A percentile compares a stretch with the other conserved stretches of the same genome.
phyloP scores from a whole-genome alignment of 805 yeast species.

The Candida schatavii region DNA sequence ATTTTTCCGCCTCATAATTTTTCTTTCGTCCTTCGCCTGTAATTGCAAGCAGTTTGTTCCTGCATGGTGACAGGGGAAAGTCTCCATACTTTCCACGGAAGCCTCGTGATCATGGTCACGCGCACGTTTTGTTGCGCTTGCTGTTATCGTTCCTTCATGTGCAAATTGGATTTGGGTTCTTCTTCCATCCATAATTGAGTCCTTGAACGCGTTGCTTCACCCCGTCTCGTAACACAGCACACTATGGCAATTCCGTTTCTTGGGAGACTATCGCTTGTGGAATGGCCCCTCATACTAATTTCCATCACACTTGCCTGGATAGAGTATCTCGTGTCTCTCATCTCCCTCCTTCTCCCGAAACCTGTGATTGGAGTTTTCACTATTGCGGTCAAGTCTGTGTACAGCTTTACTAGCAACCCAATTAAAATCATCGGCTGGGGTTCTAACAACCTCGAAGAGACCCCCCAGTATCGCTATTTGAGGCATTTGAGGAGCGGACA shows the following conservation, averaged over 20 bases:
- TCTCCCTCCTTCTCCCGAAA: conserved; percentile 46
- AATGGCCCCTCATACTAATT: conserved; percentile 46
- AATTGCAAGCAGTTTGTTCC: too few relatives aligned
- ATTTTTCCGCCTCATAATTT: too few relatives aligned
- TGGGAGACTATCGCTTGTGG: conserved; percentile 45
- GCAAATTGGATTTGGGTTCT: neutral
- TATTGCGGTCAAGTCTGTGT: conserved; percentile 22
- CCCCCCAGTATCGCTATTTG: conserved; percentile 22
- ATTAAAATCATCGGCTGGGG: conserved; percentile 16
- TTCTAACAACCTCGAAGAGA: conserved; percentile 5
- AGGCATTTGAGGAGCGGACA: neutral
- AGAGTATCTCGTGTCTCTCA: conserved; percentile 44
- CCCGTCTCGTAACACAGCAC: too few relatives aligned
- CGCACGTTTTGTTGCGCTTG: neutral
- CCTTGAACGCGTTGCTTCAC: neutral
- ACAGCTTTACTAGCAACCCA: conserved; percentile 26
- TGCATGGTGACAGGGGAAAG: too few relatives aligned
- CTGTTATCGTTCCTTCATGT: neutral
- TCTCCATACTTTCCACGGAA: too few relatives aligned
- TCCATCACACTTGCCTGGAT: conserved; percentile 48
- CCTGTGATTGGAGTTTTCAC: conserved; percentile 37
- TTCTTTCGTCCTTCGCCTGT: too few relatives aligned
- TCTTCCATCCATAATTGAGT: neutral
- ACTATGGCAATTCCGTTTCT: conserved; percentile 39
- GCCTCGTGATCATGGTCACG: too few relatives aligned